phyloP scores from a whole-genome alignment of 305 asterid species.

The Fraxinus angustifolia region DNA sequence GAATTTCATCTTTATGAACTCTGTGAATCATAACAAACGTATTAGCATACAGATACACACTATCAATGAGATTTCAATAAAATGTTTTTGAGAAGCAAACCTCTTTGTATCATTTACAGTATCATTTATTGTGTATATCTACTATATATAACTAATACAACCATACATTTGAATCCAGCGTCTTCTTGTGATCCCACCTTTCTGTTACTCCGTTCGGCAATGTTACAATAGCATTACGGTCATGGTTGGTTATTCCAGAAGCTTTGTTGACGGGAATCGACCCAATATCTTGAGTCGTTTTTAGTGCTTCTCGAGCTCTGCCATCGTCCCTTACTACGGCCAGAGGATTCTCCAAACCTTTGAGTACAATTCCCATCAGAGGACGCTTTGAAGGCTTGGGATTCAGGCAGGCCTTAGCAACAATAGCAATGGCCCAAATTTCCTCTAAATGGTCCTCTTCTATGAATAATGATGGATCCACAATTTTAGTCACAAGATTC shows the following conservation, averaged over 20 bases:
- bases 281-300: not conserved
- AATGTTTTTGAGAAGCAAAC: not conserved
- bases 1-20: not conserved
- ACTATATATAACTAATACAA: not conserved
- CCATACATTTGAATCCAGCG: not conserved
- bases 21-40: not conserved
- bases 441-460: slow-evolving; percentile 88
- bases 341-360: slow-evolving; percentile 79
- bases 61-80: not conserved
- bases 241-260: not conserved
- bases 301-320: not conserved
- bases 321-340: slow-evolving; percentile 71
- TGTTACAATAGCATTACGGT: not conserved
- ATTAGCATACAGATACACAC: not conserved
- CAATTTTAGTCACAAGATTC: slow-evolving; percentile 73
- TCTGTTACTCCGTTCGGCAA: not conserved
- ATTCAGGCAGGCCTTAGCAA: slow-evolving; percentile 78
- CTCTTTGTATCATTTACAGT: not conserved
- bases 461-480: slow-evolving; percentile 72
- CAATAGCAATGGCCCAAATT: slow-evolving; percentile 92
- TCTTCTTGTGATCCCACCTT: not conserved
- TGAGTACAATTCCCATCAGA: slow-evolving; percentile 74
- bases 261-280: not conserved
- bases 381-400: slow-evolving; percentile 81
- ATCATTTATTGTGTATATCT: not conserved